Percentiles rank a stretch among this genome's conserved stretches.
phyloP scores from a whole-genome alignment of 2,329 filamentous ascomycete genomes.

The Colletotrichum eremochloae region DNA sequence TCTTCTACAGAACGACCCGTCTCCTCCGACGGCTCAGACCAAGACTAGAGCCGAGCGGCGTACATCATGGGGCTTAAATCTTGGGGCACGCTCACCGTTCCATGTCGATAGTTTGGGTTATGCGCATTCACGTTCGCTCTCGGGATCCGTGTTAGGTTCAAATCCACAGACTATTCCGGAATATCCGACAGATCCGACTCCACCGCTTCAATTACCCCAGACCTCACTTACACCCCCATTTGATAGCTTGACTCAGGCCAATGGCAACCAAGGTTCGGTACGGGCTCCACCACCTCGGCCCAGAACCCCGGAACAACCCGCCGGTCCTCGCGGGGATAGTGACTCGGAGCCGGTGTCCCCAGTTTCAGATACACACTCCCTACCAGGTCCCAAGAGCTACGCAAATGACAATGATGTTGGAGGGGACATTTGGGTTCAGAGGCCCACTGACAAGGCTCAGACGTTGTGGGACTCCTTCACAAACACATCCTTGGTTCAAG shows the following conservation, averaged over 20 bases:
- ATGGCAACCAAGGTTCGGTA: conserved; percentile 40
- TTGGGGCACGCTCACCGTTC: conserved; percentile 51
- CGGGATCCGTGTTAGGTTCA: conserved; percentile 26
- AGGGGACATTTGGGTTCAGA: conserved; percentile 44
- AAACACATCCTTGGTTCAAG: conserved; percentile 54
- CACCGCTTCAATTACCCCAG: conserved; percentile 42
- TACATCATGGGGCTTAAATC: conserved; percentile 59
- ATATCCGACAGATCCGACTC: conserved; percentile 37
- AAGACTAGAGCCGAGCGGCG: conserved; percentile 57
- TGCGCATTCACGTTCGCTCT: conserved; percentile 31
- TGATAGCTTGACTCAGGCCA: conserved; percentile 42
- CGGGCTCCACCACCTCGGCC: conserved; percentile 40
- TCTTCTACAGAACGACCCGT: conserved; percentile 54
- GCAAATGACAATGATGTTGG: conserved; percentile 33
- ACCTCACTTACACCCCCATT: conserved; percentile 45
- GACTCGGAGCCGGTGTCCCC: conserved; percentile 51
- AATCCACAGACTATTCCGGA: conserved; percentile 34
- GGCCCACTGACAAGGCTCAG: conserved; percentile 53
- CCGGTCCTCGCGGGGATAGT: conserved; percentile 43
- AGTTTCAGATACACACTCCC: conserved; percentile 48
- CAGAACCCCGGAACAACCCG: conserved; percentile 41
- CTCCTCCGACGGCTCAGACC: conserved; percentile 52
- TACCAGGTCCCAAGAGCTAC: conserved; percentile 31
- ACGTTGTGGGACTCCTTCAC: conserved; percentile 53
- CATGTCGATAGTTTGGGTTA: conserved; percentile 44